Conservation (phyloP, 805 yeast species). For the Candida morakotiae region DNA sequence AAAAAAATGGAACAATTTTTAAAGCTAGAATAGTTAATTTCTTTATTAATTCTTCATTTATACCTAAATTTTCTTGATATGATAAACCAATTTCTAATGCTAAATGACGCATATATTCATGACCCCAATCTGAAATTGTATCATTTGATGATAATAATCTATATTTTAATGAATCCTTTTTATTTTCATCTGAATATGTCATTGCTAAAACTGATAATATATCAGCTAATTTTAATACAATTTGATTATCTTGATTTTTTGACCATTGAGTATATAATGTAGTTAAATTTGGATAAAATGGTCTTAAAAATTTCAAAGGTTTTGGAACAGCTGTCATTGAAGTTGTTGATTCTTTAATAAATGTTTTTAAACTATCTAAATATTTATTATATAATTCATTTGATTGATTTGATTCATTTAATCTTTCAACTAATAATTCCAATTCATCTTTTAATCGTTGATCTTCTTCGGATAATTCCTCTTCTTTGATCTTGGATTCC, state of each 20-base stretch:
- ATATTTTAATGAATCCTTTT: conserved; percentile 74
- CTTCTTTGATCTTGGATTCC: conserved; percentile 40
- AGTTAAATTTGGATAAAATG: conserved; percentile 70
- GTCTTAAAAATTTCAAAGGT: conserved; percentile 92
- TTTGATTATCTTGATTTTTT: conserved; percentile 21
- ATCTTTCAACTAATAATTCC: conserved; percentile 79
- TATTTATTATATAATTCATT: conserved; percentile 52
- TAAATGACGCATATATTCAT: conserved; percentile 93
- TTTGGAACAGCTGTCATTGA: conserved; percentile 99
- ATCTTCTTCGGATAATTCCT: conserved; percentile 92
- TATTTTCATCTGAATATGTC: conserved; percentile 84
- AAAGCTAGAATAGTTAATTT: conserved; percentile 63
- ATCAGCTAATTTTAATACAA: conserved; percentile 70
- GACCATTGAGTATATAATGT: conserved; percentile 68
- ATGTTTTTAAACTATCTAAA: conserved; percentile 66
- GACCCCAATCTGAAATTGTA: conserved; percentile 89
- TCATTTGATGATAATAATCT: conserved; percentile 55
- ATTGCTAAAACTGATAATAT: conserved; percentile 89
- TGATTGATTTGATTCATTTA: conserved; percentile 48
- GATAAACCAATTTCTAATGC: conserved; percentile 94
- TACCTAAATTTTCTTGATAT: conserved; percentile 48
- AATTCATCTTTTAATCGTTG: conserved; percentile 80
- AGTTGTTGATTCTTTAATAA: conserved; percentile 88
- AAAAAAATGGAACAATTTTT: conserved; percentile 81
- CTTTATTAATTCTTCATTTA: conserved; percentile 28